Evolutionary conservation across 2,329 filamentous ascomycete genomes (phyloP).

Genomic region (Cladosporium sp.): DNA sequence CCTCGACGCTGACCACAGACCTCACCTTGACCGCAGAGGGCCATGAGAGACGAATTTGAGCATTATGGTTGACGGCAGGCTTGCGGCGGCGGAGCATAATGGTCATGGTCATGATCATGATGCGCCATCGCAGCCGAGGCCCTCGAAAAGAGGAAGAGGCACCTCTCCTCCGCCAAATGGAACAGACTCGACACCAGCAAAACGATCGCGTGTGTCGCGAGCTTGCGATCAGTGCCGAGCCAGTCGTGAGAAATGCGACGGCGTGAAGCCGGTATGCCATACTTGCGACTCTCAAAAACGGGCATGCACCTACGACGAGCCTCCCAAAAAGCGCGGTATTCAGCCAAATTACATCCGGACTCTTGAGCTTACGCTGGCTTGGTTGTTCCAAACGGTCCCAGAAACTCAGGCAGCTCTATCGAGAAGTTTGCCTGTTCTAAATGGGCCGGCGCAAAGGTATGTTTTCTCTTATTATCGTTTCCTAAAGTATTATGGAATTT

Average conservation of each 20-base stretch:
- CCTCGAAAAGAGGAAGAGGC: constrained; percentile 11
- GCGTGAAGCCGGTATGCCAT: constrained; percentile 61
- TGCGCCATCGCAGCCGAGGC: constrained; percentile 5
- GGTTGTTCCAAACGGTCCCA: constrained; percentile 63
- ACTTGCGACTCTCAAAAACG: constrained; percentile 65
- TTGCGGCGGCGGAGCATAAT: constrained; percentile 11
- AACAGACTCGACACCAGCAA: constrained; percentile 41
- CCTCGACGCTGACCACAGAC: constrained; percentile 17
- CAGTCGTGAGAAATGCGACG: constrained; percentile 70
- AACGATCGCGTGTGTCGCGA: constrained; percentile 52
- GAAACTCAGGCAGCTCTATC: constrained; percentile 61
- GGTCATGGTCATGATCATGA: constrained; percentile 13
- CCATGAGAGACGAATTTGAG: constrained; percentile 10
- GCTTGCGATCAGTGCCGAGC: constrained; percentile 39
- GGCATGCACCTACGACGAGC: constrained; percentile 69
- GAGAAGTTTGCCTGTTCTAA: constrained; percentile 52
- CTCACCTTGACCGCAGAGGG: constrained; percentile 22
- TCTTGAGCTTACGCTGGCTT: constrained; percentile 67
- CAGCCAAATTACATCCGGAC: constrained; percentile 79
- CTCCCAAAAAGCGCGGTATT: constrained; percentile 73
- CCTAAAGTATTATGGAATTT: background rate
- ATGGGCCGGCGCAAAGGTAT: constrained; percentile 40
- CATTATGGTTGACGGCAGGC: constrained; percentile 19
- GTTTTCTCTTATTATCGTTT: background rate
- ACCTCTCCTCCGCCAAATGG: constrained; percentile 16